A percentile compares a stretch with the other conserved stretches of the same genome.
phyloP scores from a whole-genome alignment of 2,329 filamentous ascomycete species.

The Xylaria arbuscula region DNA sequence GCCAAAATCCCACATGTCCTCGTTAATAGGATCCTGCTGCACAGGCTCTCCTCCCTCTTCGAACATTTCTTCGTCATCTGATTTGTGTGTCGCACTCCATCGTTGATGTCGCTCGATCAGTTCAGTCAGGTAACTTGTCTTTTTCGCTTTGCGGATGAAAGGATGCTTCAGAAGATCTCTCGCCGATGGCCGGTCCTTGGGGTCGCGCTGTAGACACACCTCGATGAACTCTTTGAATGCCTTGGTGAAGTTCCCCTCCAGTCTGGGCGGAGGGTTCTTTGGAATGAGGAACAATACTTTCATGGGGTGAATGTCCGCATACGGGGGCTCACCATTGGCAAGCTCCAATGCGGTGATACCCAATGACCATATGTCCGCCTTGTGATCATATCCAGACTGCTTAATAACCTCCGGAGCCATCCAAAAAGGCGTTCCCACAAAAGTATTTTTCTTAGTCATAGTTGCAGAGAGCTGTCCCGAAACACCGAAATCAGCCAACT shows the following conservation, averaged over 20 bases:
- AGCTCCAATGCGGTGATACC: constrained; percentile 94
- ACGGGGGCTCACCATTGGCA: constrained; percentile 91
- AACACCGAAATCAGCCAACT: constrained; percentile 96
- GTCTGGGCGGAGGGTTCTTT: constrained; percentile 86
- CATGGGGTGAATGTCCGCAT: constrained; percentile 98
- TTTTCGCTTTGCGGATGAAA: constrained; percentile 91
- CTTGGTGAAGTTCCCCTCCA: constrained; percentile 85
- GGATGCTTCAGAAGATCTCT: constrained; percentile 88
- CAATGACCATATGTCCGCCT: constrained; percentile 97
- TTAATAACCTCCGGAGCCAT: constrained; percentile 99
- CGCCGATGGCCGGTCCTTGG: constrained; percentile 86
- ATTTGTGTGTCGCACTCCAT: constrained; percentile 85
- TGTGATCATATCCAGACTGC: constrained; percentile 97
- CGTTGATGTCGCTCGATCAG: constrained; percentile 90
- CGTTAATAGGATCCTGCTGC: constrained; percentile 69
- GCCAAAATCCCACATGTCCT: constrained; percentile 98
- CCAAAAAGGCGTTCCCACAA: constrained; percentile 98
- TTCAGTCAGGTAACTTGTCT: constrained; percentile 95
- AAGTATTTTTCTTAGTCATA: constrained; percentile 99
- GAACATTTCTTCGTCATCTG: constrained; percentile 73
- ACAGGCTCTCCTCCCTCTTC: constrained; percentile 67
- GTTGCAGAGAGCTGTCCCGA: constrained; percentile 96
- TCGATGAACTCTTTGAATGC: constrained; percentile 87
- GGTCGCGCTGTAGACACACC: constrained; percentile 87
- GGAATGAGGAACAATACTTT: constrained; percentile 97